phyloP scores from a whole-genome alignment of 345 rosid species.

The Tarenaya hassleriana region DNA sequence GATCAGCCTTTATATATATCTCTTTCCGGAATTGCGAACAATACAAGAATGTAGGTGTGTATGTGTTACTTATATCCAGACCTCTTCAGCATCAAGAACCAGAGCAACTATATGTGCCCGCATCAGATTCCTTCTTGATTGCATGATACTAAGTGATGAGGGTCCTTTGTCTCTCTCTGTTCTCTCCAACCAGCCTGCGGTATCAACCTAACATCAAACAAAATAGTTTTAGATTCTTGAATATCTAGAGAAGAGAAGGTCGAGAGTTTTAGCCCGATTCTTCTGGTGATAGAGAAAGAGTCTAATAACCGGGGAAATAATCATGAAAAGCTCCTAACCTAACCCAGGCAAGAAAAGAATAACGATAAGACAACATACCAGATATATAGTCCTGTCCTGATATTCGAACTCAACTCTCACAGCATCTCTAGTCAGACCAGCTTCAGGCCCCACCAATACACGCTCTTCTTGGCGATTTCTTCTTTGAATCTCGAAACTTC shows the following conservation, averaged over 20 bases:
- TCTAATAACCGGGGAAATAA: background rate
- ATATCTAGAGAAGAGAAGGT: slow-evolving; percentile 6
- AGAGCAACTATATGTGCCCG: slow-evolving; percentile 90
- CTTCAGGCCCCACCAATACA: slow-evolving; percentile 94
- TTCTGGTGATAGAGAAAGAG: background rate
- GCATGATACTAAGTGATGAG: slow-evolving; percentile 81
- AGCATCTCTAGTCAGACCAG: slow-evolving; percentile 94
- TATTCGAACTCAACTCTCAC: slow-evolving; percentile 74
- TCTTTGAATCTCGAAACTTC: no score
- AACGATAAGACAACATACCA: slow-evolving; percentile 40
- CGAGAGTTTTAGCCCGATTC: background rate
- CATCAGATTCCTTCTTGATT: slow-evolving; percentile 89
- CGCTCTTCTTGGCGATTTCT: slow-evolving; percentile 94
- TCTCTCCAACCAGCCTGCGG: slow-evolving; percentile 98
- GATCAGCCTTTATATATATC: slow-evolving; percentile 5
- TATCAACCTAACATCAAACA: slow-evolving; percentile 57
- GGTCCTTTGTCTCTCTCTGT: slow-evolving; percentile 84
- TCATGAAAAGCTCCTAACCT: no score
- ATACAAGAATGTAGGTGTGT: background rate
- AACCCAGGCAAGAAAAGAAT: background rate
- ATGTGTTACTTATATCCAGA: slow-evolving; percentile 24
- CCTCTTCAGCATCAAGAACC: slow-evolving; percentile 97
- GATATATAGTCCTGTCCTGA: slow-evolving; percentile 73
- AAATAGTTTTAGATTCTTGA: background rate
- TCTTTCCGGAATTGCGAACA: background rate